These are phyloP conservation scores for Fraxinus sp. DNA, from an alignment of 305 asterid genomes.

Conservation along the genomic window DNA sequence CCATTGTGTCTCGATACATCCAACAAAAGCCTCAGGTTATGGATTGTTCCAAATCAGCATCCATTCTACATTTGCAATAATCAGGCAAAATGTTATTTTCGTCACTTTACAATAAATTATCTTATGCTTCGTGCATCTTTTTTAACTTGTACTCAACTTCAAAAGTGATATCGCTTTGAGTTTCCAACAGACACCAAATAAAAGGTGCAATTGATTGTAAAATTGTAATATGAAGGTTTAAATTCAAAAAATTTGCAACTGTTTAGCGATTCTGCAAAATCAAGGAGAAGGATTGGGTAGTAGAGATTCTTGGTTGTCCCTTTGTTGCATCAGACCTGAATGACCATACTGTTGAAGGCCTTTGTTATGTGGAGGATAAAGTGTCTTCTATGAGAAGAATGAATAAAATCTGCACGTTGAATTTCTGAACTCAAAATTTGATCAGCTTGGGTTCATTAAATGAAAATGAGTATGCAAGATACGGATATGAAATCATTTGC, in stretches of 20 bases:
- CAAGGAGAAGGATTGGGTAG: not conserved
- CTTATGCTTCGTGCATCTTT: not conserved
- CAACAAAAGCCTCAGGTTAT: not conserved
- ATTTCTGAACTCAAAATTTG: not conserved
- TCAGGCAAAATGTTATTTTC: not conserved
- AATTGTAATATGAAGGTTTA: not conserved
- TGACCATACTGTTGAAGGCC: not conserved
- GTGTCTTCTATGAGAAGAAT: not conserved
- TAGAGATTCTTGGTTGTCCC: not conserved
- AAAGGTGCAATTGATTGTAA: not conserved
- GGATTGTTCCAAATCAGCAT: constrained; percentile 14
- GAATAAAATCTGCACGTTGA: not conserved
- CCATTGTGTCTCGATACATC: not conserved
- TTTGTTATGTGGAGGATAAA: not conserved
- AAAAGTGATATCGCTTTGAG: not conserved
- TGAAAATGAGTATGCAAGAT: not conserved
- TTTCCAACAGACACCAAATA: not conserved
- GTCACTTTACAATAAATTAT: constrained; percentile 2
- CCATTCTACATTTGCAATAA: not conserved
- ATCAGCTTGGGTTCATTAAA: not conserved
- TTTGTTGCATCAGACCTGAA: not conserved
- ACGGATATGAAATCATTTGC: not conserved
- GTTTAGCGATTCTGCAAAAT: not conserved
- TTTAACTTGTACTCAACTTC: not conserved
- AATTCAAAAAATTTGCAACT: not conserved